A percentile compares a stretch with the other conserved stretches of the same genome.
Evolutionary conservation across 73 alveolate species (phyloP).

Genomic region (Uronychia setigera): DNA sequence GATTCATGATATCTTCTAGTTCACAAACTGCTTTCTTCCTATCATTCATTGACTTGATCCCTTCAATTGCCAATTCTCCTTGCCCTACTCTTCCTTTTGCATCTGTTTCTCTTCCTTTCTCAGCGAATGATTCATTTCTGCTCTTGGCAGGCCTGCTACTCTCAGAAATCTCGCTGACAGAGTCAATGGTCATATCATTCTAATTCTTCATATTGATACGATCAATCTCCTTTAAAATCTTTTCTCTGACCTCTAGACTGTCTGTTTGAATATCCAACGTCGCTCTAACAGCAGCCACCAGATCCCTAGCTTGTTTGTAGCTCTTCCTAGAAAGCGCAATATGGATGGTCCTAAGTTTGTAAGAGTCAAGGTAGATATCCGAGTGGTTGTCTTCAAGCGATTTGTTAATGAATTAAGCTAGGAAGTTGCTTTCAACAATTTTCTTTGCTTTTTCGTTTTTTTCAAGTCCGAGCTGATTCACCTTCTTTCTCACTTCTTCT

Average conservation of each 20-base stretch:
- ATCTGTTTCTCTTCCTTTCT: not conserved
- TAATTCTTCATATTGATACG: not conserved
- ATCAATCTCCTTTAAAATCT: not conserved
- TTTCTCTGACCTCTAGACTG: not conserved
- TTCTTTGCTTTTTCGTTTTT: conserved; percentile 52
- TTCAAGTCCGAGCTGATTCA: conserved; percentile 40
- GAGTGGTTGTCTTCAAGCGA: not conserved
- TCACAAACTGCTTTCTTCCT: not conserved
- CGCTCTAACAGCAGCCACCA: not conserved
- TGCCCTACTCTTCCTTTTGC: not conserved
- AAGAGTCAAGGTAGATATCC: not conserved
- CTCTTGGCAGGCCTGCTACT: not conserved
- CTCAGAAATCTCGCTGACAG: not conserved
- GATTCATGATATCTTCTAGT: not conserved
- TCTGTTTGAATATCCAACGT: not conserved
- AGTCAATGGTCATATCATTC: not conserved
- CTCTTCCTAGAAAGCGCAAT: not conserved
- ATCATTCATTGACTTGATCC: not conserved
- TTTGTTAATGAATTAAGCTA: conserved; percentile 17
- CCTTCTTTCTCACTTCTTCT: conserved; percentile 34
- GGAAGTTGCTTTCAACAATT: conserved; percentile 51
- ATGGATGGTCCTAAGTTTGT: not conserved
- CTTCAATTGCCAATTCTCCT: not conserved
- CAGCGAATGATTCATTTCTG: not conserved
- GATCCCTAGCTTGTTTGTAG: not conserved